Base-by-base conservation (phyloP, 495 filamentous ascomycete genomes). In the Annulohypoxylon nitens region DNA sequence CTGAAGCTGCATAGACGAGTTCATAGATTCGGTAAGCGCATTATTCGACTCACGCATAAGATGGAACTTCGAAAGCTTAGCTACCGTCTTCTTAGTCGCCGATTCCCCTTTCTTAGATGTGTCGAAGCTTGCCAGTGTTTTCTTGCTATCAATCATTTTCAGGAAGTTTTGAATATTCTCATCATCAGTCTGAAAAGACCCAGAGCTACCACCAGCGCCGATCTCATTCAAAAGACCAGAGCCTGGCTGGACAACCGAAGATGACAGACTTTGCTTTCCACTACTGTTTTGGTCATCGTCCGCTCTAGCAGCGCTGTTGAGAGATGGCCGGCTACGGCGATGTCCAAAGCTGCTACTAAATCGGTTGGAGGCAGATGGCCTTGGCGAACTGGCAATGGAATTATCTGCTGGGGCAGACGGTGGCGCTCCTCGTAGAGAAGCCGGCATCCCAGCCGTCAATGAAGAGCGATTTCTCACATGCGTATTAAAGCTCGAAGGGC, bases 161-260 rank as follows among this genome's bases (percentile, higher is more conserved):
- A 98, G 79, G 76, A 98, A 99, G 37, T 97, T 94, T 0, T 93
- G 93, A 34, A 97, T 96, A 55, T 95, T 92, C 69, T 97, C 94
- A 76, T 97, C 93, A 74, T 97, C 94, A 1, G 90, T 92, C 64
- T 92, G 91, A 30, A 94, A 87, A 0, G 93, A 95, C 18, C 92
- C 91, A 0, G 91, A 93, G 79, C 92, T 95, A 8, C 86, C 90
- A 7, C 86, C 90, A 10, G 86, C 90, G 14, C 90, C 88, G 8
- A 82, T 81, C 76, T 97, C 94, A 10, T 92, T 86, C 39, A 97
- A 86, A 18, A 95, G 81, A 10, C 92, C 94, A 25, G 94, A 97
- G 20, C 94, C 93, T 14, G 93, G 95, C 71, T 97, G 93, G 37
- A 88, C 93, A 51, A 85, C 86, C 7, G 94, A 97, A 1, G 94